These are phyloP conservation scores for Coniochaeta sp. DNA, from an alignment of 2,329 filamentous ascomycete genomes.

Conservation along the genomic window DNA sequence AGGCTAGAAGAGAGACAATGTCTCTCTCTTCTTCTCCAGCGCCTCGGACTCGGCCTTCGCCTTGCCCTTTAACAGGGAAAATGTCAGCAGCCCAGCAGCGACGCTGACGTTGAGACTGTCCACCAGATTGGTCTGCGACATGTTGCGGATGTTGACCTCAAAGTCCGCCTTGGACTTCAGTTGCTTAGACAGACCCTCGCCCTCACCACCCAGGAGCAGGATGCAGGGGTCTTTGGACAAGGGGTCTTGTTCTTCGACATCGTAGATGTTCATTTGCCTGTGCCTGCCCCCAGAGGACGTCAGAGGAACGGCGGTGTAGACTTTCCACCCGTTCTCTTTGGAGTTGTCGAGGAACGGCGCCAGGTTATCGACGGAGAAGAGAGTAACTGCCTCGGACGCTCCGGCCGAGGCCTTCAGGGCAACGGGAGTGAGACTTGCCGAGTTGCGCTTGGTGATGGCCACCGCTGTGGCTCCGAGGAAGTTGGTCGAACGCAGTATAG, in stretches of 20 bases:
- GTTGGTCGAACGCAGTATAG: conserved; percentile 78
- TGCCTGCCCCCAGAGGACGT: conserved; percentile 25
- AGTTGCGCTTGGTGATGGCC: conserved; percentile 65
- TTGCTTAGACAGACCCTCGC: conserved; percentile 59
- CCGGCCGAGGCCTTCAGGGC: conserved; percentile 84
- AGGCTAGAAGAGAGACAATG: conserved; percentile 1
- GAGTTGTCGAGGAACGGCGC: conserved; percentile 63
- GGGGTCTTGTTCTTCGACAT: conserved; percentile 43
- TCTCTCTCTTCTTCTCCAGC: conserved; percentile 6
- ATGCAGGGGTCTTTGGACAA: conserved; percentile 60
- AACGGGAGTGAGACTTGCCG: conserved; percentile 67
- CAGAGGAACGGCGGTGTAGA: conserved; percentile 66
- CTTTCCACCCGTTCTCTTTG: conserved; percentile 66
- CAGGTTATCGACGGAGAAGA: conserved; percentile 64
- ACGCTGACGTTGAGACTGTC: conserved; percentile 95
- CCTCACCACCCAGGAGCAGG: conserved; percentile 78
- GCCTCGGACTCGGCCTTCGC: conserved; percentile 14
- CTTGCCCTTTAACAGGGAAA: conserved; percentile 52
- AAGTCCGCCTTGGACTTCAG: conserved; percentile 61
- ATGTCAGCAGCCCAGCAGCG: conserved; percentile 69
- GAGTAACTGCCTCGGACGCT: conserved; percentile 70
- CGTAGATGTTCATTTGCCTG: conserved; percentile 40
- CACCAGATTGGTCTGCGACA: conserved; percentile 46
- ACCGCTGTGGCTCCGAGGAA: conserved; percentile 88
- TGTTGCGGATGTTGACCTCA: conserved; percentile 57